phyloP scores from a whole-genome alignment of 2,329 filamentous ascomycete species.

The Hawksworthiomyces lignivorus region DNA sequence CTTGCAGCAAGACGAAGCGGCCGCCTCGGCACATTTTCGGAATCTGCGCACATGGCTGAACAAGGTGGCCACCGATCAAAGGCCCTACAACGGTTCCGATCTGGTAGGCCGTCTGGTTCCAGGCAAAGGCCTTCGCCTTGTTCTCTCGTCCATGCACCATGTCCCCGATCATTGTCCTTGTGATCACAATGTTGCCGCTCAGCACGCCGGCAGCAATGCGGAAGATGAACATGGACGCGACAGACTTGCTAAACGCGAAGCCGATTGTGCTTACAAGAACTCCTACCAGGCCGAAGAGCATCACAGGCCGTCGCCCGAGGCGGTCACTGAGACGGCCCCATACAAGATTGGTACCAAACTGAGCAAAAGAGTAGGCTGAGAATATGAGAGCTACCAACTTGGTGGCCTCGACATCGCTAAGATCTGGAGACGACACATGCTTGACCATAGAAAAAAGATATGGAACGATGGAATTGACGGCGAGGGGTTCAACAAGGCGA shows the following conservation, averaged over 20 bases:
- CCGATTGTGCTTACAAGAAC: constrained; percentile 8
- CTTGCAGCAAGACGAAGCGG: constrained; percentile 4
- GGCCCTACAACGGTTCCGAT: constrained; percentile 11
- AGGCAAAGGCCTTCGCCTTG: constrained; percentile 10
- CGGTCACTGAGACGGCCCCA: constrained; percentile 11
- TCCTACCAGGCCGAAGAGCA: constrained; percentile 8
- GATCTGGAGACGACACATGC: background rate
- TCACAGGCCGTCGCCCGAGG: constrained; percentile 9
- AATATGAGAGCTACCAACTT: constrained; percentile 8
- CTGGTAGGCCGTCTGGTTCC: constrained; percentile 13
- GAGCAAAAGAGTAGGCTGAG: constrained; percentile 6
- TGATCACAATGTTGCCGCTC: constrained; percentile 13
- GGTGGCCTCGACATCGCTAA: constrained; percentile 8
- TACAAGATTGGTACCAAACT: constrained; percentile 9
- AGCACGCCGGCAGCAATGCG: constrained; percentile 8
- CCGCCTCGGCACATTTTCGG: constrained; percentile 2
- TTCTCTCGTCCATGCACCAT: constrained; percentile 11
- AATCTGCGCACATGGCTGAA: constrained; percentile 8
- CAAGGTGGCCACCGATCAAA: constrained; percentile 11
- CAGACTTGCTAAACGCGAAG: constrained; percentile 1
- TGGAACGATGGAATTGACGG: constrained; percentile 11
- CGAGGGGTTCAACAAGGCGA: constrained; percentile 12
- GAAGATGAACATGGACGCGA: constrained; percentile 8
- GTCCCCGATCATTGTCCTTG: constrained; percentile 13
- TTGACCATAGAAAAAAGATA: constrained; percentile 11